Evolutionary conservation across 148 eudicot species (phyloP).

Genomic region (Spergularia bocconei): DNA sequence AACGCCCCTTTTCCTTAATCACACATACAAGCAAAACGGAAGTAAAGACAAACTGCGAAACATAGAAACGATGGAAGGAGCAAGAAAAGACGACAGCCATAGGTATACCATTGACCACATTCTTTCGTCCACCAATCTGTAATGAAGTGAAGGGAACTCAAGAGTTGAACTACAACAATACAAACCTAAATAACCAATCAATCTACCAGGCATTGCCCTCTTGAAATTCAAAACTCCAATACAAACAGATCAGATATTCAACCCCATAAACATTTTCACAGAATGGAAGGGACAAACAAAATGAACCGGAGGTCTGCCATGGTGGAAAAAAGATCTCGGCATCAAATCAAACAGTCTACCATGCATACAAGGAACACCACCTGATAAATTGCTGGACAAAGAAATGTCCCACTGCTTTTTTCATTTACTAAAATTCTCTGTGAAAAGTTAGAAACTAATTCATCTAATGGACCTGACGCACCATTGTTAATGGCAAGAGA

Average conservation of each 20-base stretch:
- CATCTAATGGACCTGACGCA: background rate
- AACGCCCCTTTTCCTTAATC: too few relatives aligned
- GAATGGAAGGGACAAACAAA: background rate
- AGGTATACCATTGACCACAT: too few relatives aligned
- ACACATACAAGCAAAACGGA: too few relatives aligned
- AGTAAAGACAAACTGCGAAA: too few relatives aligned
- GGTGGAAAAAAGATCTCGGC: background rate
- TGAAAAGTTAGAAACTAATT: background rate
- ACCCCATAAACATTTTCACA: background rate
- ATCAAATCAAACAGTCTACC: background rate
- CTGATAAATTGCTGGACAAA: background rate
- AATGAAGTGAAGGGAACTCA: too few relatives aligned
- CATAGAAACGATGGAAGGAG: too few relatives aligned
- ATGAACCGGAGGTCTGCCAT: too few relatives aligned
- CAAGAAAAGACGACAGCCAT: too few relatives aligned
- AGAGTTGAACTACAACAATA: too few relatives aligned
- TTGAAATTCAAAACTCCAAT: background rate
- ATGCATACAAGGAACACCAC: background rate
- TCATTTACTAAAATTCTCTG: background rate
- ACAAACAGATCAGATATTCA: background rate
- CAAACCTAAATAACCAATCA: too few relatives aligned
- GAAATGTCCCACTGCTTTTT: too few relatives aligned
- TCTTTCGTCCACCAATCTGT: too few relatives aligned
- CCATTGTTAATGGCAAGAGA: background rate
- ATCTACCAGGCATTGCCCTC: background rate